Evolutionary conservation across 768 basidiomycete species (phyloP).

Genomic region (Lentinula detonsa): DNA sequence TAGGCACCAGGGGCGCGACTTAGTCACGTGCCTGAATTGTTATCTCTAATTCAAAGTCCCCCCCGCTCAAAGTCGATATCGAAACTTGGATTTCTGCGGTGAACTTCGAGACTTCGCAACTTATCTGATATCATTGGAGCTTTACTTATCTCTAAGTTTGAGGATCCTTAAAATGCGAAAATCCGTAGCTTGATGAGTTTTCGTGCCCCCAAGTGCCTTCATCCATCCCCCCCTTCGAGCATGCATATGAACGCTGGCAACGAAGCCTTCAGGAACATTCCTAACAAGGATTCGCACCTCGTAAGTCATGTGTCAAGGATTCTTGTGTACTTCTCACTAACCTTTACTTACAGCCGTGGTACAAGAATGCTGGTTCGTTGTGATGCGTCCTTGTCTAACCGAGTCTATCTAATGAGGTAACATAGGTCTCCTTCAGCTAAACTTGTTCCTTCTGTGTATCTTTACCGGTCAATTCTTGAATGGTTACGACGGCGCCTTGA

Average conservation of each 20-base stretch:
- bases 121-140: neutral
- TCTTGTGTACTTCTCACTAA: neutral
- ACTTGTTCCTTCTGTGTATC: constrained; percentile 1
- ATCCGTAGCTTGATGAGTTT: neutral
- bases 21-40: neutral
- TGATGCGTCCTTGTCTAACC: neutral
- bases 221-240: neutral
- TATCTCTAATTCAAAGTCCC: neutral
- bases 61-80: neutral
- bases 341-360: neutral
- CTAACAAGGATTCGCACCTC: neutral
- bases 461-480: constrained; percentile 5
- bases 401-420: neutral
- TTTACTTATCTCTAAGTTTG: neutral
- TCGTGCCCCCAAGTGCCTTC: neutral
- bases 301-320: neutral
- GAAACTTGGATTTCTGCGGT: neutral
- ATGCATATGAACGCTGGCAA: neutral
- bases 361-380: constrained; percentile 1
- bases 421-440: constrained; percentile 3
- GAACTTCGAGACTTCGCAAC: neutral
- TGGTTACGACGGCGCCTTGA: constrained; percentile 2
- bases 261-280: neutral
- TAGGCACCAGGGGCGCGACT: neutral
- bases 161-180: neutral